Conservation (phyloP, 2,329 filamentous ascomycete species). For the Rhinocladiella similis region DNA sequence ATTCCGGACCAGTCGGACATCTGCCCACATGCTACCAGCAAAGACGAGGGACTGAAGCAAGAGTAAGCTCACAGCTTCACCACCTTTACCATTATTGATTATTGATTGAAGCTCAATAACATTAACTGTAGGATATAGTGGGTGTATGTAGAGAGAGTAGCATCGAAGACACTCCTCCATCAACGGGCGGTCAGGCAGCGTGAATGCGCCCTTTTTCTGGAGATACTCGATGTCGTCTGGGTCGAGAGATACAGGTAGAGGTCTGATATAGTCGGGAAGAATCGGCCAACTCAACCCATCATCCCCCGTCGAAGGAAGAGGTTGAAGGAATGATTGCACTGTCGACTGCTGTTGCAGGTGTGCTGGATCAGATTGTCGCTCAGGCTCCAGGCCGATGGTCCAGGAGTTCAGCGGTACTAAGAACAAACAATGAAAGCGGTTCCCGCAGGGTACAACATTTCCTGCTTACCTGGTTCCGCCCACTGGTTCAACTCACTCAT, state of each 20-base stretch:
- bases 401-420: no score
- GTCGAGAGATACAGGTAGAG: constrained; percentile 72
- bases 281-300: background rate
- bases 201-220: constrained; percentile 77
- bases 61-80: constrained; percentile 70
- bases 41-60: constrained; percentile 96
- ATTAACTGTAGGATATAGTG: constrained; percentile 86
- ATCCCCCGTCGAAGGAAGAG: background rate
- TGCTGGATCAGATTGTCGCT: no score
- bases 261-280: constrained; percentile 64
- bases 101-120: constrained; percentile 59
- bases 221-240: constrained; percentile 81
- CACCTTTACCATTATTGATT: background rate
- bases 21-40: constrained; percentile 84
- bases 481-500: no score
- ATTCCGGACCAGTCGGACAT: constrained; percentile 70
- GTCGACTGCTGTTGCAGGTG: no score
- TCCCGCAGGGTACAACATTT: no score
- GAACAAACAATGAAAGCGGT: no score
- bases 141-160: constrained; percentile 85
- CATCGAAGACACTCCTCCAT: constrained; percentile 80
- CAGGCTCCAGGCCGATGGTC: no score
- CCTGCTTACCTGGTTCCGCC: no score
- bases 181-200: constrained; percentile 66
- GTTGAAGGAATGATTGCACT: no score